Evolutionary conservation across 202 grass and related monocot genomes (phyloP).

Genomic region (Schoenoplectus triqueter): DNA sequence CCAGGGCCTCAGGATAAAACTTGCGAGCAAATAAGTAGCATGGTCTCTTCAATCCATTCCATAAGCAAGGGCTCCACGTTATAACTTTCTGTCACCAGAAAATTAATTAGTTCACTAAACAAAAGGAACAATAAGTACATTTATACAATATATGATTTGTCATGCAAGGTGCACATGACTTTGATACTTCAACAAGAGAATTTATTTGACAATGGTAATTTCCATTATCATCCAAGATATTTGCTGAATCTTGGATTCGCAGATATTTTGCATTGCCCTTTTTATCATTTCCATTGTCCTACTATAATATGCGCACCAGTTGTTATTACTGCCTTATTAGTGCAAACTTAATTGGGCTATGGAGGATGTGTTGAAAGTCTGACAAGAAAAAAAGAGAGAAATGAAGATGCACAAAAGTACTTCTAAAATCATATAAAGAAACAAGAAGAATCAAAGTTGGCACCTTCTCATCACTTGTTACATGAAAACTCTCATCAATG

Average conservation of each 20-base stretch:
- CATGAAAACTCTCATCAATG: slow-evolving; percentile 71
- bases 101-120: neutral
- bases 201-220: neutral
- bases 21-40: slow-evolving; percentile 97
- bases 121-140: no score
- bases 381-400: neutral
- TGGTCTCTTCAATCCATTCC: slow-evolving; percentile 90
- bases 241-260: neutral
- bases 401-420: neutral
- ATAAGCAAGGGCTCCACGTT: slow-evolving; percentile 71
- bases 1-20: slow-evolving; percentile 76
- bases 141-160: no score
- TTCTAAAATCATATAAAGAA: neutral
- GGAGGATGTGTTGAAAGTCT: neutral
- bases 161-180: neutral
- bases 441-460: neutral
- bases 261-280: neutral
- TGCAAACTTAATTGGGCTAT: neutral
- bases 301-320: neutral
- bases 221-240: neutral
- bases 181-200: no score
- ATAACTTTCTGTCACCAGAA: slow-evolving; percentile 60
- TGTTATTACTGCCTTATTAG: neutral
- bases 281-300: slow-evolving; percentile 5
- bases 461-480: slow-evolving; percentile 91